Base-by-base conservation (phyloP, 163 green algal genomes). In the Chlamydomonas reinhardtii region DNA sequence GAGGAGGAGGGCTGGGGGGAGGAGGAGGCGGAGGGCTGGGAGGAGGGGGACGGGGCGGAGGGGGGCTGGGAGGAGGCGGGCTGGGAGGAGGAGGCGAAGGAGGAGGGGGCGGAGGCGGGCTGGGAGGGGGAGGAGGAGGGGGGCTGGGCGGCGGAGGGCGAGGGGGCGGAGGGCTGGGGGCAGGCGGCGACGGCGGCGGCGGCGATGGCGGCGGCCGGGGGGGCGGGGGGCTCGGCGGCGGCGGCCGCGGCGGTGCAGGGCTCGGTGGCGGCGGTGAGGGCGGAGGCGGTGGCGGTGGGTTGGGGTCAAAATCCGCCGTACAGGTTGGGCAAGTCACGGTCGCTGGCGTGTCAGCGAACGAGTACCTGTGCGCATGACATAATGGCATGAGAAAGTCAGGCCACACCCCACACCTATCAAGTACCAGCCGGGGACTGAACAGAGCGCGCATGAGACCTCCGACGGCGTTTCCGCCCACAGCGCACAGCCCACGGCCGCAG, bases 281-380 rank as follows among this genome's bases (percentile, higher is more conserved):
- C 39, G 74, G 54, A 4, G 52, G 16, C 6, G 74, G 74, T 4
- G 74, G 74, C 14, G 74, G 74, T 31, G 56, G 14, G 31, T 34
- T 31, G 43, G 54, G 25, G 32, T 37, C 29, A 2, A 80, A n/a
- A 54, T 70, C 65, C 54, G 52, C 68, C 27, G 54, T 34, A 34
- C 74, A 80, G 20, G 74, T 80, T 6, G 74, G 74, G 54, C 74
- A 80, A 15, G 65, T 70, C 8, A 70, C 14, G 17, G 74, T 80
- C 11, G 48, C 3, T 5, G 29, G 27, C 20, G 54, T 54, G 31
- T 80, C 74, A 12, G 74, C n/a, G 16, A 80, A 80, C 14, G 74
- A 69, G 54, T 80, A 80, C 31, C 74, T 78, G 72, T 22, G 52
- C 22, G n/a, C n/a, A n/a, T n/a, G n/a, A n/a, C n/a, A n/a, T n/a